A percentile compares a stretch with the other conserved stretches of the same genome.
Evolutionary conservation across 768 basidiomycete genomes (phyloP).

Genomic region (Kwoniella bestiolae): DNA sequence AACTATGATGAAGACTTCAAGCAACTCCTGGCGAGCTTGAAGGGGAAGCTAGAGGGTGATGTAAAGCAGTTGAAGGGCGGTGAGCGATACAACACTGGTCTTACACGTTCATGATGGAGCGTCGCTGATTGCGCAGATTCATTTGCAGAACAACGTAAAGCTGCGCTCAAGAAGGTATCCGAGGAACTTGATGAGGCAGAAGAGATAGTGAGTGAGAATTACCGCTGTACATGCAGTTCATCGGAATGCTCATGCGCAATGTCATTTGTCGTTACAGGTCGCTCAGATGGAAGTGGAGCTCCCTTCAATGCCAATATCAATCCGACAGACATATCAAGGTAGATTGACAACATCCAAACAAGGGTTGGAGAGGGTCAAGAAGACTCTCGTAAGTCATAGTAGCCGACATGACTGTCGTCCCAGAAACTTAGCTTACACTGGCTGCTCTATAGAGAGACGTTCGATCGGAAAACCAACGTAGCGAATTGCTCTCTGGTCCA

Average conservation of each 20-base stretch:
- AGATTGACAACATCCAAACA: slow-evolving; percentile 76
- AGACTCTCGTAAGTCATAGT: slow-evolving; percentile 60
- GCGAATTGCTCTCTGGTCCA: slow-evolving; percentile 69
- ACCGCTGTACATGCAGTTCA: no score
- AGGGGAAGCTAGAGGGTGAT: slow-evolving; percentile 75
- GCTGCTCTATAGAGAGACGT: slow-evolving; percentile 65
- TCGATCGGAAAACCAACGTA: slow-evolving; percentile 70
- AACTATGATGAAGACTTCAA: slow-evolving; percentile 88
- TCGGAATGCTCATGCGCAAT: no score
- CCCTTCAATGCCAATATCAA: slow-evolving; percentile 85
- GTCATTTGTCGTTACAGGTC: slow-evolving; percentile 66
- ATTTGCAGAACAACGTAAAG: slow-evolving; percentile 74
- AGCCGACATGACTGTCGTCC: background rate
- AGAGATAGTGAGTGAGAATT: slow-evolving; percentile 73
- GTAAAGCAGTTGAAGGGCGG: slow-evolving; percentile 71
- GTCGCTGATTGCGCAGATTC: background rate
- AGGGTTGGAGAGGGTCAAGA: slow-evolving; percentile 78
- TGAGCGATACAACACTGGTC: slow-evolving; percentile 55
- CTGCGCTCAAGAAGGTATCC: slow-evolving; percentile 78
- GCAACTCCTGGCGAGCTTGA: slow-evolving; percentile 75
- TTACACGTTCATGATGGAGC: background rate
- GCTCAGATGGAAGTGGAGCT: slow-evolving; percentile 99
- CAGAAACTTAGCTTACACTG: background rate
- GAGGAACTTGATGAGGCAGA: slow-evolving; percentile 98
- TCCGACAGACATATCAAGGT: slow-evolving; percentile 74